A percentile compares a stretch with the other conserved stretches of the same genome.
phyloP scores from a whole-genome alignment of 768 basidiomycete genomes.

The Suillus paluster region DNA sequence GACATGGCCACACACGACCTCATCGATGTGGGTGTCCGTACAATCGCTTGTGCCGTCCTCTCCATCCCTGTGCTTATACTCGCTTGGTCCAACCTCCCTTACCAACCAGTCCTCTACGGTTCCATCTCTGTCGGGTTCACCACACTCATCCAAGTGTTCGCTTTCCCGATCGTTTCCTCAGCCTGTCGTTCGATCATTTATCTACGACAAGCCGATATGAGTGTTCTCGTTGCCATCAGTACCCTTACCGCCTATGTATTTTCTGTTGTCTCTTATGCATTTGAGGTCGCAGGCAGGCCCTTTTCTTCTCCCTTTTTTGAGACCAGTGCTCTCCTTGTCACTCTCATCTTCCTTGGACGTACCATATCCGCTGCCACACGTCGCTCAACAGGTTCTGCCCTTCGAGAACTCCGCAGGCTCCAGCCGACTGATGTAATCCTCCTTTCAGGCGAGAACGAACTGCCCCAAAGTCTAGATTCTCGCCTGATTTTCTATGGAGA shows the following conservation, averaged over 20 bases:
- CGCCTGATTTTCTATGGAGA: conserved; percentile 42
- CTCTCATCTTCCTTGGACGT: too few relatives aligned
- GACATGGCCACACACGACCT: conserved; percentile 35
- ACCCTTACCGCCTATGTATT: conserved; percentile 45
- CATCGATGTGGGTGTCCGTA: conserved; percentile 32
- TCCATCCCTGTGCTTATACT: conserved; percentile 47
- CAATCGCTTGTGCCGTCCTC: conserved; percentile 33
- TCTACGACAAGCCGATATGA: conserved; percentile 42
- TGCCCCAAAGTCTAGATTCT: conserved; percentile 23
- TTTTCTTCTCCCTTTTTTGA: too few relatives aligned
- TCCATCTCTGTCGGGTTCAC: conserved; percentile 42
- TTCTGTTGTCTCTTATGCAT: conserved; percentile 33
- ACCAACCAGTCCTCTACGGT: conserved; percentile 37
- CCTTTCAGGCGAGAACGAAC: conserved; percentile 34
- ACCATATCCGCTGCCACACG: too few relatives aligned
- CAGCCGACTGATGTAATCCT: conserved; percentile 26
- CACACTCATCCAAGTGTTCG: conserved; percentile 42
- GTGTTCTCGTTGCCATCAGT: conserved; percentile 43
- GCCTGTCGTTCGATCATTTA: conserved; percentile 41
- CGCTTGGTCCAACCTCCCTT: conserved; percentile 45
- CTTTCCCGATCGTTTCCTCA: conserved; percentile 40
- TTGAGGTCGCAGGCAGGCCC: too few relatives aligned
- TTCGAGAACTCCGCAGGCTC: too few relatives aligned
- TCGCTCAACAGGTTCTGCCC: conserved; percentile 6
- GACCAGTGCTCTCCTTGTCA: too few relatives aligned